Conservation (phyloP, 2,329 filamentous ascomycete species). For the Fragosphaeria purpurea region DNA sequence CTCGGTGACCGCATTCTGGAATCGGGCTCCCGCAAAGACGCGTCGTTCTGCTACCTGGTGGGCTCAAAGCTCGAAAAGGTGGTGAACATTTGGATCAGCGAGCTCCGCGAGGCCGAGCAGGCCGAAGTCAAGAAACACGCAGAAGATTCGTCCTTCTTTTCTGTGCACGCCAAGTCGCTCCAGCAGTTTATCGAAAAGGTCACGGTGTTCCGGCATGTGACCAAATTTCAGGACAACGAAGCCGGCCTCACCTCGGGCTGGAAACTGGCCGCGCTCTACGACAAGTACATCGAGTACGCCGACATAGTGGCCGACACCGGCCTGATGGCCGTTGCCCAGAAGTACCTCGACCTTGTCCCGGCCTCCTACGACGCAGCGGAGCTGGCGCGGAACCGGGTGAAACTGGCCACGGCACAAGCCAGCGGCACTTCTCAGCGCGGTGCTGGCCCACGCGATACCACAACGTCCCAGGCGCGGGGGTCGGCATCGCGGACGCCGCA, state of each 20-base stretch:
- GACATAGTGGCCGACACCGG: constrained; percentile 90
- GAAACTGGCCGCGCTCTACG: constrained; percentile 82
- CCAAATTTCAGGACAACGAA: constrained; percentile 79
- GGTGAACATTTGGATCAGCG: constrained; percentile 83
- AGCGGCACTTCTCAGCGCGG: constrained; percentile 21
- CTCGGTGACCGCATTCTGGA: constrained; percentile 86
- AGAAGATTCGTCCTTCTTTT: constrained; percentile 68
- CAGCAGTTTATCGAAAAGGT: constrained; percentile 98
- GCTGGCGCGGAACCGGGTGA: constrained; percentile 73
- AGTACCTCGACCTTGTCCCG: constrained; percentile 83
- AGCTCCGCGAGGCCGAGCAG: constrained; percentile 76
- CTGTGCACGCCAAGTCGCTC: constrained; percentile 76
- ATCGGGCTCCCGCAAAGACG: constrained; percentile 69
- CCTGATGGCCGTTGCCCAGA: constrained; percentile 75
- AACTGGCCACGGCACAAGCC: constrained; percentile 62
- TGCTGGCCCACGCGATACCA: neutral
- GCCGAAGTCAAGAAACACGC: constrained; percentile 58
- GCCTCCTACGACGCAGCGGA: constrained; percentile 77
- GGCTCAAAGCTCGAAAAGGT: constrained; percentile 98
- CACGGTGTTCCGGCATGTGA: constrained; percentile 87
- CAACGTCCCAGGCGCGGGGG: constrained; percentile 20
- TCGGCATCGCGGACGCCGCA: constrained; percentile 17
- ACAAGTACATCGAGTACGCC: constrained; percentile 94
- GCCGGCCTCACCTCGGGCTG: constrained; percentile 62
- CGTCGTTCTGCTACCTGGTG: constrained; percentile 91